These are phyloP conservation scores for Dissophora ornata DNA, from an alignment of 192 early-diverging fungal species.

Conservation along the genomic window DNA sequence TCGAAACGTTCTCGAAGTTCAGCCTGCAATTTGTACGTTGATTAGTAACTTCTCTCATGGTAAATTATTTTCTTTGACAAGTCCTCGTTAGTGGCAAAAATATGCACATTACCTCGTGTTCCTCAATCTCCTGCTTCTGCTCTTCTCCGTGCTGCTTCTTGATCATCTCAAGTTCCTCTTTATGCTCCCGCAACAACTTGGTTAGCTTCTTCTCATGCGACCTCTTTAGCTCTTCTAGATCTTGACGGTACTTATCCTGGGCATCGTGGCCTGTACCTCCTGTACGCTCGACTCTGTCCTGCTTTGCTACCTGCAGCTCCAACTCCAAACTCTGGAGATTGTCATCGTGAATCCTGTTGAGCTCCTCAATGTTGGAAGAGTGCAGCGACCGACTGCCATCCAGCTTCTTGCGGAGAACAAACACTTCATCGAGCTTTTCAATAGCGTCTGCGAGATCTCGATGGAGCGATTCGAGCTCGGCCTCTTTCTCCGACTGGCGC, in stretches of 20 bases:
- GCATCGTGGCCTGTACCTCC: neutral
- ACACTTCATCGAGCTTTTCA: constrained; percentile 9
- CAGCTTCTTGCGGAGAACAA: constrained; percentile 15
- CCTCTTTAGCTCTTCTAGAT: constrained; percentile 27
- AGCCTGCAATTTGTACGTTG: constrained; percentile 13
- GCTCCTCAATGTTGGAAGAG: constrained; percentile 24
- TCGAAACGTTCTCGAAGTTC: constrained; percentile 27
- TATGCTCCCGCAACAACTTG: constrained; percentile 9
- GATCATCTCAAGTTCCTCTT: constrained; percentile 11
- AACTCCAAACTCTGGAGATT: constrained; percentile 28
- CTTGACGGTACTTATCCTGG: constrained; percentile 10
- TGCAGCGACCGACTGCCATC: constrained; percentile 19
- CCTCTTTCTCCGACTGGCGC: constrained; percentile 7
- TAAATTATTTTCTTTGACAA: no score
- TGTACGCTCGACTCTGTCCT: constrained; percentile 3
- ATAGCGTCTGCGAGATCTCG: constrained; percentile 8
- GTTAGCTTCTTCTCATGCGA: constrained; percentile 5
- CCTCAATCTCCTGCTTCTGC: constrained; percentile 9
- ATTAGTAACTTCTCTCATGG: no score
- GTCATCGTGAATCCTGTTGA: constrained; percentile 46
- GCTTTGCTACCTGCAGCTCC: constrained; percentile 29
- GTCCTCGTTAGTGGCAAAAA: no score
- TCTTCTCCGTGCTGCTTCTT: constrained; percentile 2
- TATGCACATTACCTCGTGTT: constrained; percentile 29
- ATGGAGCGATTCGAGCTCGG: constrained; percentile 3